phyloP scores from a whole-genome alignment of 352 stramenopile species.

The Phytophthora meadii region DNA sequence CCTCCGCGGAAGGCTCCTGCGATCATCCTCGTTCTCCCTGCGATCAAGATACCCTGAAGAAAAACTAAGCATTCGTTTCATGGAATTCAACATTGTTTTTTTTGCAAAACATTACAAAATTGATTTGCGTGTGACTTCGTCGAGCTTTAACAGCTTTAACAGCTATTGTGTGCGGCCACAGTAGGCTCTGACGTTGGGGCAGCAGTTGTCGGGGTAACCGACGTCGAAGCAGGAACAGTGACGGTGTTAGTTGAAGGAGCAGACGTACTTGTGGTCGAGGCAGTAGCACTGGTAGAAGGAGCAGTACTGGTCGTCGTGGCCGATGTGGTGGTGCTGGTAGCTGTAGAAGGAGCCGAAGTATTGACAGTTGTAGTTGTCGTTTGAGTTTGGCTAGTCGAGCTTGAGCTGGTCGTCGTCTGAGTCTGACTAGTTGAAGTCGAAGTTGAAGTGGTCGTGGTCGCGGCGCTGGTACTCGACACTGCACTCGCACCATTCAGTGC shows the following conservation, averaged over 20 bases:
- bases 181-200: conserved; percentile 5
- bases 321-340: background rate
- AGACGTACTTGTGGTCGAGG: background rate
- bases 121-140: background rate
- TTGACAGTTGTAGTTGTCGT: background rate
- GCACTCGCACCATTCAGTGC: conserved; percentile 13
- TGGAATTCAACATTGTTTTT: too few relatives aligned
- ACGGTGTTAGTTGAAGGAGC: background rate
- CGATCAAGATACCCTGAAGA: background rate
- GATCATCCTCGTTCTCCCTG: background rate
- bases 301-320: background rate
- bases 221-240: background rate
- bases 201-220: background rate
- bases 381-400: conserved; percentile 6
- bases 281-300: background rate
- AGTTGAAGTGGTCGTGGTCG: conserved; percentile 6
- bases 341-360: background rate
- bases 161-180: conserved; percentile 17
- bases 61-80: too few relatives aligned
- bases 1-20: background rate
- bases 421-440: conserved; percentile 5
- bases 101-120: background rate
- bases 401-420: conserved; percentile 4
- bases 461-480: conserved; percentile 7
- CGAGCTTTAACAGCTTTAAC: conserved; percentile 10